Base-by-base conservation (phyloP, 305 asterid genomes). In the Solanum chacoense region DNA sequence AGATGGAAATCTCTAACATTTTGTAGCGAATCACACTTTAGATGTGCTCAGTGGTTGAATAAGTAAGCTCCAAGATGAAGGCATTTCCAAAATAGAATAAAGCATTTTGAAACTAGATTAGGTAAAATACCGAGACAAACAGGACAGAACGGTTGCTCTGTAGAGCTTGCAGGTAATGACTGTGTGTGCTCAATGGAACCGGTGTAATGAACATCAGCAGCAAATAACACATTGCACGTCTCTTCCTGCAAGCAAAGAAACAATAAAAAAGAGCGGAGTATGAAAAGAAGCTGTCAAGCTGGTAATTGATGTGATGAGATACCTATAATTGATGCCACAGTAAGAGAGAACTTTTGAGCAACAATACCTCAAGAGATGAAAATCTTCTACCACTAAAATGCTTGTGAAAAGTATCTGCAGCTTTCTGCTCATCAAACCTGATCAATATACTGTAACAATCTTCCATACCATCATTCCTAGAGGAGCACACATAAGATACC, bases 161-260 rank as follows among this genome's bases (percentile, higher is more conserved):
- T 91, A 90, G 94, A 93, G 95, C 94, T 95, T 84, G 95, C 90
- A 80, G 95, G 89, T 77, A 96, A 91, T 91, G 94, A 89, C 90
- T 94, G 99, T 40, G 95, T 67, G 90, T 93, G 99, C 92, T 94
- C 99, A 91, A 96, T 95, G 42, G 98, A 97, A 88, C 96, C 98
- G 86, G 98, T 97, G 91, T 92, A 97, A 69, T 94, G 98, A 86
- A 97, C 92, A 91, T 97, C 98, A 59, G 93, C 93, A 16, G 95
- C 93, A 92, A 93, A 97, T 87, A 92, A 93, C 88, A 97, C 93
- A 87, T 69, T 93, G 88, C 99, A 97, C 35, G 92, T 85, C 91
- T 94, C 98, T 85, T 93, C 98, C 99, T 96, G 94, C 8, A 78
- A 84, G 88, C 65, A 73, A 88, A 84, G 87, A 90, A 84, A 87